Evolutionary conservation across 495 filamentous ascomycete genomes (phyloP).

Genomic region (Bathelium albidoporum): DNA sequence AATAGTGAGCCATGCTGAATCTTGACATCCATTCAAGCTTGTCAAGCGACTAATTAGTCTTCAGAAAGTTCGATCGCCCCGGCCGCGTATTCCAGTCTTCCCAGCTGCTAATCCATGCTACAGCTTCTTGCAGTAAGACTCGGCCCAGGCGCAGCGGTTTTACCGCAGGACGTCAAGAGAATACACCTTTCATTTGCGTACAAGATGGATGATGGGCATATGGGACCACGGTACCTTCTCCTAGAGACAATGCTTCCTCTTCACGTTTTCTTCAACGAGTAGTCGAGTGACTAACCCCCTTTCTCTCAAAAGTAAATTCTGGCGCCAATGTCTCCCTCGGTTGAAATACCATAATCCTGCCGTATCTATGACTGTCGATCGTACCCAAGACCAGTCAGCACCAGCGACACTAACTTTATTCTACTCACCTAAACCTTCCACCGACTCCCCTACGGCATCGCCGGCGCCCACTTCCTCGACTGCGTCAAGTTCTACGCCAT

Average conservation of each 20-base stretch:
- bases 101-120: constrained; percentile 7
- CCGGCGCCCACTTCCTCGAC: constrained; percentile 21
- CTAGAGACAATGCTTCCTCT: not conserved
- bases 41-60: not conserved
- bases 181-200: constrained; percentile 74
- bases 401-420: constrained; percentile 49
- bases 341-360: constrained; percentile 91
- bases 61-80: constrained; percentile 33
- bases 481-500: constrained; percentile 31
- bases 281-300: not conserved
- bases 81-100: constrained; percentile 3
- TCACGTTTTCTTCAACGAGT: not conserved
- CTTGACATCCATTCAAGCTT: not conserved
- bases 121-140: constrained; percentile 62
- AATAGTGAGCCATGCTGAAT: constrained; percentile 47
- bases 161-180: constrained; percentile 69
- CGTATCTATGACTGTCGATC: constrained; percentile 69
- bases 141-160: constrained; percentile 71
- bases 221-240: constrained; percentile 60
- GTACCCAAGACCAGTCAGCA: constrained; percentile 44
- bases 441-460: constrained; percentile 24
- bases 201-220: constrained; percentile 57
- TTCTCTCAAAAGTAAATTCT: constrained; percentile 60
- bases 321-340: constrained; percentile 67
- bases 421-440: constrained; percentile 23